Percentiles rank a stretch among this genome's conserved stretches.
phyloP scores from a whole-genome alignment of 106 monocot species.

The Dendrobium officinale region DNA sequence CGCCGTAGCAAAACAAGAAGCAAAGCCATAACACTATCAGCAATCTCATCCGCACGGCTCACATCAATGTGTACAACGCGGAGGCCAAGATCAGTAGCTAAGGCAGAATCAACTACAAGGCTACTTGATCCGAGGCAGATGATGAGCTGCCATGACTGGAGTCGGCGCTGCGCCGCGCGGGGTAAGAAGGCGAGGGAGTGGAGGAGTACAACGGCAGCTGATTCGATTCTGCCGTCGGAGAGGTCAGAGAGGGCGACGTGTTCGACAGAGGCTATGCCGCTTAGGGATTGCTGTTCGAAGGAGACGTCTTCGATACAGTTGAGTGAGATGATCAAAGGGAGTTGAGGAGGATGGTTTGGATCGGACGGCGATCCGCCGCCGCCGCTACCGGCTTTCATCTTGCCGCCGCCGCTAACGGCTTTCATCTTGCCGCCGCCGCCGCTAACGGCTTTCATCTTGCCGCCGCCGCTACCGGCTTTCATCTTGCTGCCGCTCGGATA shows the following conservation, averaged over 20 bases:
- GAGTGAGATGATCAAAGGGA: constrained; percentile 71
- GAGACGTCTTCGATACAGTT: constrained; percentile 84
- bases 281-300: constrained; percentile 52
- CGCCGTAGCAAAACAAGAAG: constrained; percentile 67
- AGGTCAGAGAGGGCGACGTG: constrained; percentile 67
- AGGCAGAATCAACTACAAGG: constrained; percentile 68
- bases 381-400: no score
- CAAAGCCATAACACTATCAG: constrained; percentile 89
- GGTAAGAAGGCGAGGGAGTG: constrained; percentile 89
- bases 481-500: no score
- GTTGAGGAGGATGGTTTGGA: neutral
- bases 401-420: no score
- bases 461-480: no score
- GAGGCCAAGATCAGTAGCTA: constrained; percentile 82
- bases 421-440: no score
- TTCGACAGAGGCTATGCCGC: constrained; percentile 64
- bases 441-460: no score
- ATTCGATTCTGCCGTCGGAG: constrained; percentile 58
- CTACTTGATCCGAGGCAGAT: constrained; percentile 94
- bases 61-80: constrained; percentile 78
- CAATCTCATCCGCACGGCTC: constrained; percentile 75
- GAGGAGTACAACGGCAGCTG: constrained; percentile 66
- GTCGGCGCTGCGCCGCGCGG: constrained; percentile 83
- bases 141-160: constrained; percentile 77
- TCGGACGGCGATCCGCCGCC: no score